Conservation (phyloP, 768 basidiomycete genomes). For the Grammothele lineata region DNA sequence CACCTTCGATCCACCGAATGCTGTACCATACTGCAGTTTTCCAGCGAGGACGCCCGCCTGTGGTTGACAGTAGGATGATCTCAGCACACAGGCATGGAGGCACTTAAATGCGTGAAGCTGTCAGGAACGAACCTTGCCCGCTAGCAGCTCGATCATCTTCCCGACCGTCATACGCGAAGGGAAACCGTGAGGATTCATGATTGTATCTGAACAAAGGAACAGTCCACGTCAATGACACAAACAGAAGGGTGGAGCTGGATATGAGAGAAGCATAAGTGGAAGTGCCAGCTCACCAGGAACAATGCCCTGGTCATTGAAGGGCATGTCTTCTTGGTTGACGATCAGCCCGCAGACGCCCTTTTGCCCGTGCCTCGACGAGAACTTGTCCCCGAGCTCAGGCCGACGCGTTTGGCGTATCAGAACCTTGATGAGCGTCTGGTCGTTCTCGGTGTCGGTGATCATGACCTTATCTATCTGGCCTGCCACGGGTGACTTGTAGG, state of each 20-base stretch:
- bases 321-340: slow-evolving; percentile 98
- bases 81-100: not conserved
- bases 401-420: slow-evolving; percentile 94
- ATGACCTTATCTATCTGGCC: slow-evolving; percentile 97
- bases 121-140: slow-evolving; percentile 69
- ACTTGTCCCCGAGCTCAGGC: slow-evolving; percentile 98
- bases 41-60: slow-evolving; percentile 90
- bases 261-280: not conserved
- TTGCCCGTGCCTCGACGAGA: slow-evolving; percentile 96
- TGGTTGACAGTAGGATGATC: not conserved
- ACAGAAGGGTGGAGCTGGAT: too few species aligned
- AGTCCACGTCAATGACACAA: slow-evolving; percentile 2
- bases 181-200: slow-evolving; percentile 99
- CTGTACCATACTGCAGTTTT: slow-evolving; percentile 90
- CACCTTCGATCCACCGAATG: slow-evolving; percentile 97
- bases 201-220: slow-evolving; percentile 61
- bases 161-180: slow-evolving; percentile 99
- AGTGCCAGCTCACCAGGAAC: slow-evolving; percentile 60
- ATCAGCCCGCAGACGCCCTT: slow-evolving; percentile 99
- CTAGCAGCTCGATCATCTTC: slow-evolving; percentile 98
- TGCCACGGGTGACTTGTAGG: slow-evolving; percentile 90
- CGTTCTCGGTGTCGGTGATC: slow-evolving; percentile 95
- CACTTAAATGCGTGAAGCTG: not conserved
- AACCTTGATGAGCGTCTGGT: slow-evolving; percentile 95
- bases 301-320: slow-evolving; percentile 97